phyloP scores from a whole-genome alignment of 2,329 filamentous ascomycete genomes.

The Ceratocystis diversiconidia region DNA sequence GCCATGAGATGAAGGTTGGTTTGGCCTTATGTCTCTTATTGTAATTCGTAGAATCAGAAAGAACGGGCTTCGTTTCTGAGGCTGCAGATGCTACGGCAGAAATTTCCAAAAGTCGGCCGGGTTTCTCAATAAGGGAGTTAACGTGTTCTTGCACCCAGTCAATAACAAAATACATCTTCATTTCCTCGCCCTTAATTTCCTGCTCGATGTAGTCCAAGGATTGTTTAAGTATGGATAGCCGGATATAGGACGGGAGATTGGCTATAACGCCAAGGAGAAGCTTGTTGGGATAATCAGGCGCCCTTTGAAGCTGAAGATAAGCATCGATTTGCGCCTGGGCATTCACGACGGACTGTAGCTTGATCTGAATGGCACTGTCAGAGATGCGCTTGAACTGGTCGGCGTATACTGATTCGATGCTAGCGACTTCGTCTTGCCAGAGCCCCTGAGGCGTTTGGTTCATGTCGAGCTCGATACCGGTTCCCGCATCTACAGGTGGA shows the following conservation, averaged over 20 bases:
- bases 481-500: conserved; percentile 17
- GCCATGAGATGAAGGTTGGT: conserved; percentile 20
- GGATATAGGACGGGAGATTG: conserved; percentile 78
- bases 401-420: conserved; percentile 74
- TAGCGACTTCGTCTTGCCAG: conserved; percentile 77
- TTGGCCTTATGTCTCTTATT: conserved; percentile 18
- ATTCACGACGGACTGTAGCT: conserved; percentile 43
- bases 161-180: conserved; percentile 73
- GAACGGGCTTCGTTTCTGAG: conserved; percentile 33
- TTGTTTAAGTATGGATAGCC: conserved; percentile 71
- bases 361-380: conserved; percentile 53
- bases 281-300: conserved; percentile 57
- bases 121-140: conserved; percentile 66
- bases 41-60: conserved; percentile 21
- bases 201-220: conserved; percentile 56
- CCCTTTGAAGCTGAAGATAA: conserved; percentile 52
- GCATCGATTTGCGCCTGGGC: conserved; percentile 39
- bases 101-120: conserved; percentile 72
- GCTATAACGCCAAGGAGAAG: conserved; percentile 56
- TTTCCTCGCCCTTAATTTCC: conserved; percentile 66
- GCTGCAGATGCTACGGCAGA: conserved; percentile 60
- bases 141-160: conserved; percentile 87
- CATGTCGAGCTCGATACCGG: conserved; percentile 27
- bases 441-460: conserved; percentile 42
- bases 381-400: conserved; percentile 52